Evolutionary conservation across 495 filamentous ascomycete species (phyloP).

Genomic region (Penicillium dipodomyicola): DNA sequence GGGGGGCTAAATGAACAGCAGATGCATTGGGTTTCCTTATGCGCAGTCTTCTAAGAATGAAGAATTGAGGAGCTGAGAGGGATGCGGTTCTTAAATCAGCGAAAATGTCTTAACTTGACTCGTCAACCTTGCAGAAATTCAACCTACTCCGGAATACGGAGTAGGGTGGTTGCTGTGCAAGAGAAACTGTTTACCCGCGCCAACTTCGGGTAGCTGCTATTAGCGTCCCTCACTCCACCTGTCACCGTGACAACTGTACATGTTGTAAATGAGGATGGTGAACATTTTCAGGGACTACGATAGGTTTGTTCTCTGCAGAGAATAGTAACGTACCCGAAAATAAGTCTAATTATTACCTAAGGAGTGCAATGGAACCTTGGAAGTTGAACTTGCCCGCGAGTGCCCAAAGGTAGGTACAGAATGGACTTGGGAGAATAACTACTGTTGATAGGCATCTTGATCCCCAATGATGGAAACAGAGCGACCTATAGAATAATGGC

Average conservation of each 20-base stretch:
- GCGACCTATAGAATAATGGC: too few relatives aligned
- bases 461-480: too few relatives aligned
- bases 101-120: not conserved
- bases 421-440: not conserved
- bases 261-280: not conserved
- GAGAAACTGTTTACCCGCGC: not conserved
- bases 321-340: too few relatives aligned
- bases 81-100: not conserved
- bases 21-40: not conserved
- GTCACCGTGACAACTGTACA: not conserved
- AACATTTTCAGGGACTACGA: too few relatives aligned
- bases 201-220: constrained; percentile 5
- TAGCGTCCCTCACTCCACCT: not conserved
- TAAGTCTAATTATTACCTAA: too few relatives aligned
- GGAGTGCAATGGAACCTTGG: too few relatives aligned
- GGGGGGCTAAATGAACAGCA: constrained; percentile 1
- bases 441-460: too few relatives aligned
- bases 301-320: too few relatives aligned
- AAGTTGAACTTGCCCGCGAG: not conserved
- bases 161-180: not conserved
- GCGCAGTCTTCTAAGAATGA: not conserved
- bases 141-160: not conserved
- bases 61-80: not conserved
- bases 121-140: not conserved
- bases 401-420: not conserved